A percentile compares a stretch with the other conserved stretches of the same genome.
Conservation (phyloP, 371 early-diverging fungal species). For the Phascolomyces articulosus region DNA sequence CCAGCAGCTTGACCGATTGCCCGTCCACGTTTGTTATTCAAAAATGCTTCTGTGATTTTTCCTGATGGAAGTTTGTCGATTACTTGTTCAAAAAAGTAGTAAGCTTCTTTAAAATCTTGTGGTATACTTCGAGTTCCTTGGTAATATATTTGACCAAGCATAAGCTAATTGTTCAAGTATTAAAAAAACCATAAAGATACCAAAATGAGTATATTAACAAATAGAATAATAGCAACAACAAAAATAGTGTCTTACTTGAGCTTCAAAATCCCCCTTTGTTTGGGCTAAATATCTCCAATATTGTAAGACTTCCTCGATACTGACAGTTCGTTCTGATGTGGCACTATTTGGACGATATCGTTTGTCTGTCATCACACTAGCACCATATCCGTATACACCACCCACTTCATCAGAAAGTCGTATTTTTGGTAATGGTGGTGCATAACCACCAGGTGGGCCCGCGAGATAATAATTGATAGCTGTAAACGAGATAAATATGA, state of each 20-base stretch:
- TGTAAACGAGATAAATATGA: too few species aligned
- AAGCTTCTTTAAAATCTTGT: constrained; percentile 69
- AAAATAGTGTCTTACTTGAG: constrained; percentile 50
- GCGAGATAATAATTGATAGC: constrained; percentile 68
- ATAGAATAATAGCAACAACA: too few species aligned
- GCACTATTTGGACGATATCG: constrained; percentile 17
- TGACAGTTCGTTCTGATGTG: constrained; percentile 35
- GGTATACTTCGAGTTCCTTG: constrained; percentile 70
- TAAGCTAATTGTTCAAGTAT: too few species aligned
- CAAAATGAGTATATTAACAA: neutral
- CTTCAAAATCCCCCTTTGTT: constrained; percentile 58
- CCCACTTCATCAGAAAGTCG: constrained; percentile 82
- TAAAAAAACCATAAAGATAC: neutral
- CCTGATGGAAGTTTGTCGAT: constrained; percentile 33
- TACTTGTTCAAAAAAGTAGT: constrained; percentile 56
- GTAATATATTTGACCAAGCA: constrained; percentile 82
- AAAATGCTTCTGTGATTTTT: constrained; percentile 23
- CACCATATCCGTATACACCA: constrained; percentile 82
- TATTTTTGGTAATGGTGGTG: constrained; percentile 66
- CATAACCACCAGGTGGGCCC: constrained; percentile 88
- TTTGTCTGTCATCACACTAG: constrained; percentile 50
- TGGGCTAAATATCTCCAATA: constrained; percentile 80
- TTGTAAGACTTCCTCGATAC: constrained; percentile 80
- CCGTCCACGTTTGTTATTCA: constrained; percentile 28
- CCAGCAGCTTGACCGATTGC: constrained; percentile 75